phyloP scores from a whole-genome alignment of 192 early-diverging fungal species.

The Coemansia sp. region DNA sequence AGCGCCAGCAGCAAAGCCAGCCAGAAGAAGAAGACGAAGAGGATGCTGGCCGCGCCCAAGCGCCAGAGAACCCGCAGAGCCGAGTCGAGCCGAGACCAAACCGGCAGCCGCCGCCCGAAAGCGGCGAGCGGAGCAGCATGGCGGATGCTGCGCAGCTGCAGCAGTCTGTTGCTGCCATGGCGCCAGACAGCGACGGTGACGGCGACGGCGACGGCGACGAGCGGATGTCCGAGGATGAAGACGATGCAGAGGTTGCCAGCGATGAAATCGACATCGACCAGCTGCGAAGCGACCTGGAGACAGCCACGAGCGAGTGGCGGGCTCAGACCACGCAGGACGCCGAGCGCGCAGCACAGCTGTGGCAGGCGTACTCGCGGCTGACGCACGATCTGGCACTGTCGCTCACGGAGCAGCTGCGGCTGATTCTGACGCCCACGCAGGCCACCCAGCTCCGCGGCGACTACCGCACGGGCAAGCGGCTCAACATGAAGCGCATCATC shows the following conservation, averaged over 20 bases:
- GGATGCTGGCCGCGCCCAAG: background rate
- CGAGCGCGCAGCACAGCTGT: slow-evolving; percentile 64
- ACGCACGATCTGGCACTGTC: slow-evolving; percentile 89
- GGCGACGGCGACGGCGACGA: slow-evolving; percentile 34
- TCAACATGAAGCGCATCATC: slow-evolving; percentile 99
- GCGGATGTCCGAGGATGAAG: slow-evolving; percentile 46
- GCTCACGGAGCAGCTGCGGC: slow-evolving; percentile 91
- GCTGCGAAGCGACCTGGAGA: slow-evolving; percentile 80
- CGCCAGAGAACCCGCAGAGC: background rate
- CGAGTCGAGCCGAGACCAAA: slow-evolving; percentile 11
- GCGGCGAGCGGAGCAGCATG: slow-evolving; percentile 11
- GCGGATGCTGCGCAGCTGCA: slow-evolving; percentile 41
- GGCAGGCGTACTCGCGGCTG: slow-evolving; percentile 85
- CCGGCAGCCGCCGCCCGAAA: slow-evolving; percentile 16
- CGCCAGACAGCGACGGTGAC: slow-evolving; percentile 16
- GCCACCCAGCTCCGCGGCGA: slow-evolving; percentile 96
- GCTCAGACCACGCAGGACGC: slow-evolving; percentile 56
- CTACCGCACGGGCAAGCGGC: slow-evolving; percentile 96
- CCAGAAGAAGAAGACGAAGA: background rate
- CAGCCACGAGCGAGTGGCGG: slow-evolving; percentile 73
- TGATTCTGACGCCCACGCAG: slow-evolving; percentile 95
- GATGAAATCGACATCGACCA: slow-evolving; percentile 59
- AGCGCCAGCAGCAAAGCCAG: slow-evolving; percentile 16
- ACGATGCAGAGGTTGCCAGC: slow-evolving; percentile 35
- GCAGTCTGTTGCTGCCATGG: slow-evolving; percentile 35